A percentile compares a stretch with the other conserved stretches of the same genome.
Conservation (phyloP, 441 rosid genomes). For the Raphanus hybrid region DNA sequence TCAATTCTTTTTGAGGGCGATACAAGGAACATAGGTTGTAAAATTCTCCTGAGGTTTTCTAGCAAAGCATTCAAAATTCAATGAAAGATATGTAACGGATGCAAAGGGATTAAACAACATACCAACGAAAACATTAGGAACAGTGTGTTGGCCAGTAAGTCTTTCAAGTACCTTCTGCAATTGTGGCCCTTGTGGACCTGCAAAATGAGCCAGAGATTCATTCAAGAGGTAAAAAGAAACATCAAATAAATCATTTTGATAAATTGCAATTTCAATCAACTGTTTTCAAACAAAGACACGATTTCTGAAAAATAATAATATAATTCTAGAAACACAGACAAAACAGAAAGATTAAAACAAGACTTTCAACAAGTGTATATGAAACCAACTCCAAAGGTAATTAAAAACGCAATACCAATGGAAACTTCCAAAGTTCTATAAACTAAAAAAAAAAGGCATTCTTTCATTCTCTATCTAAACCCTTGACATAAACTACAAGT, state of each 20-base stretch:
- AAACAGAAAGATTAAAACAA: not conserved
- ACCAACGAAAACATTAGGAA: slow-evolving; percentile 96
- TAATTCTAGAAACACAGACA: not conserved
- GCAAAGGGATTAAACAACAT: slow-evolving; percentile 28
- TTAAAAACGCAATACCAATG: not conserved
- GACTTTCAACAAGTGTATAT: not conserved
- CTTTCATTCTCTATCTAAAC: not conserved
- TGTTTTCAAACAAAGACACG: not conserved
- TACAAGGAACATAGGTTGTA: not conserved
- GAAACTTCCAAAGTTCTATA: not conserved
- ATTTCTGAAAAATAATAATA: not conserved
- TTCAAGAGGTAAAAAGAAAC: too few species aligned
- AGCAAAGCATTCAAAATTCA: not conserved
- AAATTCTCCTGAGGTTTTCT: not conserved
- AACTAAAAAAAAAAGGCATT: slow-evolving; percentile 9
- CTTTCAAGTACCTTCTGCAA: slow-evolving; percentile 85
- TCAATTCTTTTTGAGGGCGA: not conserved
- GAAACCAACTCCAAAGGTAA: slow-evolving; percentile 7
- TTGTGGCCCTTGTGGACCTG: slow-evolving; percentile 94
- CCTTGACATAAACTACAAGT: not conserved
- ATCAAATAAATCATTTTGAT: not conserved
- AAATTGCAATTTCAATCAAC: slow-evolving; percentile 6
- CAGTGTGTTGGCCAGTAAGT: slow-evolving; percentile 93
- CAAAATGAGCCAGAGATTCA: slow-evolving; percentile 11
- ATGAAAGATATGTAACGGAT: too few species aligned